Percentiles rank a stretch among this genome's conserved stretches.
phyloP scores from a whole-genome alignment of 2,329 filamentous ascomycete species.

The Rhynchosporium agropyri region DNA sequence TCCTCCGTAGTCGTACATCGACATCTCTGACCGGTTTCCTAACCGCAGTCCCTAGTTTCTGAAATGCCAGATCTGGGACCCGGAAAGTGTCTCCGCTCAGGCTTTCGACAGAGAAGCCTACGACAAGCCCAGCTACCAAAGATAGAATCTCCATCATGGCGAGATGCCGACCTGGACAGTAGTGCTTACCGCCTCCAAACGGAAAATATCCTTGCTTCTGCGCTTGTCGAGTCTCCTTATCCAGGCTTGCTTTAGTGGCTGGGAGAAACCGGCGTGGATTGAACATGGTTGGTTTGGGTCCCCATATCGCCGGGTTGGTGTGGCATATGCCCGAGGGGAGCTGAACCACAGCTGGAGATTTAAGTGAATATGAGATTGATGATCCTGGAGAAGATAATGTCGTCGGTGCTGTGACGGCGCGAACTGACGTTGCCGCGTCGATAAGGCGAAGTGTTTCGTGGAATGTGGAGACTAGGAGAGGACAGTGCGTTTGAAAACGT shows the following conservation, averaged over 20 bases:
- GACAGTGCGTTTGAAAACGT: conserved; percentile 45
- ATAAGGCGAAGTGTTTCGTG: conserved; percentile 50
- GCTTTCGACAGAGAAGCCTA: conserved; percentile 38
- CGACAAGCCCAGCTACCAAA: conserved; percentile 41
- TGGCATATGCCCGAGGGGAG: conserved; percentile 50
- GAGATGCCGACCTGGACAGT: conserved; percentile 47
- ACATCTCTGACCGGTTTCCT: conserved; percentile 36
- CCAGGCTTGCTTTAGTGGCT: conserved; percentile 28
- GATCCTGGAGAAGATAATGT: conserved; percentile 33
- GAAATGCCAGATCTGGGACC: conserved; percentile 29
- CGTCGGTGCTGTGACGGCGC: conserved; percentile 49
- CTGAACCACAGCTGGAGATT: conserved; percentile 48
- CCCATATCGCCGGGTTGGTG: conserved; percentile 48
- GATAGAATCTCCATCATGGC: conserved; percentile 46
- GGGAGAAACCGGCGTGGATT: conserved; percentile 48
- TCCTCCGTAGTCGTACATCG: conserved; percentile 28
- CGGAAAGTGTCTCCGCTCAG: not conserved
- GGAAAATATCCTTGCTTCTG: conserved; percentile 43
- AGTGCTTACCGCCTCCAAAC: conserved; percentile 47
- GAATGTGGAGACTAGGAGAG: conserved; percentile 49
- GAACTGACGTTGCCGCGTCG: conserved; percentile 45
- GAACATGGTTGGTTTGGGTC: conserved; percentile 47
- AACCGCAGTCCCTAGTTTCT: conserved; percentile 35
- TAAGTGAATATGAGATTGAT: conserved; percentile 46
- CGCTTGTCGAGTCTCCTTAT: conserved; percentile 26